Base-by-base conservation (phyloP, 306 rosid genomes). In the Acacia confusa region DNA sequence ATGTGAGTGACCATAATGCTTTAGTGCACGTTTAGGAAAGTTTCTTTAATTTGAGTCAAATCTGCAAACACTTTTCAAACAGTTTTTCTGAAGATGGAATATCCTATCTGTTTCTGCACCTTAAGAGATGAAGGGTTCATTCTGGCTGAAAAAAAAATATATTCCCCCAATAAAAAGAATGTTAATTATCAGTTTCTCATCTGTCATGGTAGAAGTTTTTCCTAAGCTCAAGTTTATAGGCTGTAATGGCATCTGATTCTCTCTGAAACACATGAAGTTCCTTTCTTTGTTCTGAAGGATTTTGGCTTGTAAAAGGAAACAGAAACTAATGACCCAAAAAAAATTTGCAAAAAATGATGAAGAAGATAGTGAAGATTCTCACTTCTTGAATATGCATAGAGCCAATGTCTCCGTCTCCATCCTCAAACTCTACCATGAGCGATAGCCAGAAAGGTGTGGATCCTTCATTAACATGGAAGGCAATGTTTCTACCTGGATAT, bases 401-500 rank as follows among this genome's bases (percentile, higher is more conserved):
- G 70, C 91, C 96, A 4, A 95, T 76, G 79, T 93, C 99, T 75
- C 99, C 99, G 77, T 95, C 99, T 60, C 92, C 99, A 20, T 92
- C 98, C 88, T 92, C 98, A 78, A 87, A 95, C 82, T 90, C 96
- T 3, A 90, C 97, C 41, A 92, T 78, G 81, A 95, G 90, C 17
- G 99, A 95, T 4, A 95, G 90, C 91, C 91, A 95, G 73, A 79
- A 94, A 7, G 91, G 88, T 7, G 99, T 93, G 24, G 99, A 95
- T 48, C 99, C 99, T 92, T 95, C 99, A 47, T 90, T 92, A 24
- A 95, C 97, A 82, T 83, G 96, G 85, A 93, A 95, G 45, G 97
- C 92, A 72, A 95, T 82, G 76, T 88, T 89, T 82, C 82, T 90
- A 11, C 96, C 98, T 0, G 91, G 94, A 75, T 95, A 95, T 72